Percentiles rank a stretch among this genome's conserved stretches.
These are phyloP conservation scores for Phlyctochytrium bullatum DNA, from an alignment of 192 early-diverging fungal genomes.

Conservation along the genomic window DNA sequence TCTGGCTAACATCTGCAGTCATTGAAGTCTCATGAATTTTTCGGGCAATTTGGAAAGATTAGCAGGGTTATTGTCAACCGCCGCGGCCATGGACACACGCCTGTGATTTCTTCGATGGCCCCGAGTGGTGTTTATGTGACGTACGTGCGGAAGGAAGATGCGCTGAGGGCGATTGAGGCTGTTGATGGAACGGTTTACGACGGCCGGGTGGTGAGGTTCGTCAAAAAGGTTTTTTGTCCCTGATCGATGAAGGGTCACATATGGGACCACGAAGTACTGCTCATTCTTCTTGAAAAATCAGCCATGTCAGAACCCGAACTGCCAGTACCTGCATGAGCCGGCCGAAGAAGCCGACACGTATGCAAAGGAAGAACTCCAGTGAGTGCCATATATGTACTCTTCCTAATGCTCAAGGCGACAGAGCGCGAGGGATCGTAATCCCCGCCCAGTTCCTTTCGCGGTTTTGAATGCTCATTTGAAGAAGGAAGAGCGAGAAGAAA, in stretches of 20 bases:
- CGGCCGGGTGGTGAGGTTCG: slow-evolving; percentile 75
- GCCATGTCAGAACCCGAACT: slow-evolving; percentile 87
- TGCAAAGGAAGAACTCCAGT: slow-evolving; percentile 78
- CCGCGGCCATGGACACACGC: slow-evolving; percentile 52
- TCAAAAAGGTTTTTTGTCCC: neutral
- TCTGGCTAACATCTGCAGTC: slow-evolving; percentile 41
- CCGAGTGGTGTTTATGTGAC: slow-evolving; percentile 87
- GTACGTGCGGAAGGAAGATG: slow-evolving; percentile 88
- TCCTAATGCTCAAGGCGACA: slow-evolving; percentile 26
- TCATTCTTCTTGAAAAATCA: slow-evolving; percentile 90
- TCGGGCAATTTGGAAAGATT: slow-evolving; percentile 98
- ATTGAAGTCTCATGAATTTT: slow-evolving; percentile 85
- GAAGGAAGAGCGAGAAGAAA: slow-evolving; percentile 40
- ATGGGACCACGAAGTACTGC: slow-evolving; percentile 99
- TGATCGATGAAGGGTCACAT: slow-evolving; percentile 68
- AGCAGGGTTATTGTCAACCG: slow-evolving; percentile 90
- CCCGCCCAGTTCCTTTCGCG: slow-evolving; percentile 40
- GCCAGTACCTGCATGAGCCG: slow-evolving; percentile 87
- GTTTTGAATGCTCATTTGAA: slow-evolving; percentile 25
- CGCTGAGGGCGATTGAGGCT: slow-evolving; percentile 85
- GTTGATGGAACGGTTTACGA: slow-evolving; percentile 89
- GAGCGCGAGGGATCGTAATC: slow-evolving; percentile 40
- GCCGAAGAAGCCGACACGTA: slow-evolving; percentile 83
- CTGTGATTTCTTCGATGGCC: slow-evolving; percentile 42
- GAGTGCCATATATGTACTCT: neutral